Percentiles rank a stretch among this genome's conserved stretches.
These are phyloP conservation scores for Collybia sp. DNA, from an alignment of 768 basidiomycete genomes.

Conservation along the genomic window DNA sequence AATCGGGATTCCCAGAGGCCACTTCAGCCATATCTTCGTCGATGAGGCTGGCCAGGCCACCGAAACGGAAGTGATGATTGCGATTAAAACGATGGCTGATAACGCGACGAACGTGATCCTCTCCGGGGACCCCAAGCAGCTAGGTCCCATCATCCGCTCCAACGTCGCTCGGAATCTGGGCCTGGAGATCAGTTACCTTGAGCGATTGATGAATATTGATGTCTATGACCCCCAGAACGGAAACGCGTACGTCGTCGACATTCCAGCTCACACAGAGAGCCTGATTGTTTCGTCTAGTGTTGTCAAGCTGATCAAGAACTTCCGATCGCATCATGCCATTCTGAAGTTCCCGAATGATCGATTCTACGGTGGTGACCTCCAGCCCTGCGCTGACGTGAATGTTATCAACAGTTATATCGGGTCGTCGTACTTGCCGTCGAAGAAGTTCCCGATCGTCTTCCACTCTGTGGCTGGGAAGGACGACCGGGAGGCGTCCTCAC, in stretches of 20 bases:
- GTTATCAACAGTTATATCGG: slow-evolving; percentile 34
- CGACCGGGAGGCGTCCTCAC: slow-evolving; percentile 60
- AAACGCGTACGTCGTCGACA: slow-evolving; percentile 24
- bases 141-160: slow-evolving; percentile 66
- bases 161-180: slow-evolving; percentile 50
- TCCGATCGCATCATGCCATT: slow-evolving; percentile 58
- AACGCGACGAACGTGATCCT: slow-evolving; percentile 52
- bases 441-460: slow-evolving; percentile 58
- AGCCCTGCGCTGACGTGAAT: slow-evolving; percentile 35
- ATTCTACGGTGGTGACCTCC: slow-evolving; percentile 55
- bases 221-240: slow-evolving; percentile 30
- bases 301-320: slow-evolving; percentile 61
- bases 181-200: slow-evolving; percentile 59
- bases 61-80: slow-evolving; percentile 61
- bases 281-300: slow-evolving; percentile 33
- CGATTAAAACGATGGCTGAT: slow-evolving; percentile 57
- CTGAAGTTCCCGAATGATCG: slow-evolving; percentile 55
- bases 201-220: slow-evolving; percentile 48
- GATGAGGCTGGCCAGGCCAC: slow-evolving; percentile 74
- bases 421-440: slow-evolving; percentile 35
- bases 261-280: background rate
- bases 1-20: slow-evolving; percentile 53
- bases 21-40: slow-evolving; percentile 65
- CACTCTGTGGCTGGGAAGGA: slow-evolving; percentile 58
- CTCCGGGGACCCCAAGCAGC: slow-evolving; percentile 68